Evolutionary conservation across 2,329 filamentous ascomycete species (phyloP), one percentile per base, ranked within the genome.

Genomic region (Aspergillus pseudoterreus): DNA sequence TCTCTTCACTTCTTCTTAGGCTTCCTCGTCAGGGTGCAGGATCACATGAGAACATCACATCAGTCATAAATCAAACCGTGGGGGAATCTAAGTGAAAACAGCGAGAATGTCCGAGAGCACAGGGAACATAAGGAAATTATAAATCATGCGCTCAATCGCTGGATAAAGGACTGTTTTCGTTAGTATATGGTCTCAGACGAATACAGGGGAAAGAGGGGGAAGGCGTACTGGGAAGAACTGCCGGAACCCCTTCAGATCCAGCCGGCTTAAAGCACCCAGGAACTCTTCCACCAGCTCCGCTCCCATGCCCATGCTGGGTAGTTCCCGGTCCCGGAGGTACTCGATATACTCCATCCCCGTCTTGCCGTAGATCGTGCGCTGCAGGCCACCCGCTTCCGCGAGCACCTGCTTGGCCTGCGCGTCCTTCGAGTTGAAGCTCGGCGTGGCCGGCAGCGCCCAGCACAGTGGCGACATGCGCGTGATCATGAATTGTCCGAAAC

Each of bases 401-500:
- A 99, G 81, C 1, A 96, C 88, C 70, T 92, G 87, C 68, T 88
- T 88, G 32, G 88, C 88, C 74, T 96, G 91, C 1, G 92, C 91
- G 68, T 99, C 94, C 57, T 85, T 85, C 1, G 90, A 84, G 57
- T 87, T 87, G 78, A 97, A 96, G 17, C 81, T 81, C 5, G 87
- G 79, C 42, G 92, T 87, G 36, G 83, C 84, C 33, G 95, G 83
- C 6, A 97, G 85, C 38, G 89, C 87, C 94, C 94, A 99, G 69
- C 88, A 92, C 6, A 95, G 80, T 0, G 88, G 82, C 52, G 95
- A 92, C 75, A 99, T 96, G 19, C 88, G 83, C 41, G 88, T 84
- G 52, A 97, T 88, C 72, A 96, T 87, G 72, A 96, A 97, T 51
- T 83, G 82, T 61, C 96, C 91, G 67, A 99, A 99, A 6, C 94